Percentiles rank a stretch among this genome's conserved stretches.
These are phyloP conservation scores for Magnaporthiopsis rhizophila DNA, from an alignment of 2,329 filamentous ascomycete genomes.

Conservation along the genomic window DNA sequence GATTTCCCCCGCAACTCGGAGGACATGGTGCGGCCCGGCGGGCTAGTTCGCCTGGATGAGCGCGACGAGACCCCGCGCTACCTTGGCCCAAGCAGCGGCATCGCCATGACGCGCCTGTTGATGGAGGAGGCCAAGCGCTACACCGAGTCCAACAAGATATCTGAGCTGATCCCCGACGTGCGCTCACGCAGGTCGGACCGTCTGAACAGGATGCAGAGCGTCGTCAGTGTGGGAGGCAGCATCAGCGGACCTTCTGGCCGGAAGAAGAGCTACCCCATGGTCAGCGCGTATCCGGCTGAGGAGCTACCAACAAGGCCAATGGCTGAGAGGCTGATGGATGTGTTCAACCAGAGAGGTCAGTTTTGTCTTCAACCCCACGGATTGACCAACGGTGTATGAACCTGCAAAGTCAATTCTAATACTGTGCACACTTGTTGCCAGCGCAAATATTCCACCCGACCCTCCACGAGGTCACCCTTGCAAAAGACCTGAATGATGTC, in stretches of 20 bases:
- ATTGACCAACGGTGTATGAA: background rate
- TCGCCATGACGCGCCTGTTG: slow-evolving; percentile 86
- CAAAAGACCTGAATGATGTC: slow-evolving; percentile 69
- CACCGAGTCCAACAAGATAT: slow-evolving; percentile 83
- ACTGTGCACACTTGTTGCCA: slow-evolving; percentile 24
- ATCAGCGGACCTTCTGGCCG: slow-evolving; percentile 42
- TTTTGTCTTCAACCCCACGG: slow-evolving; percentile 8
- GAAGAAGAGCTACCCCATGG: slow-evolving; percentile 85
- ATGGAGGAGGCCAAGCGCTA: slow-evolving; percentile 97
- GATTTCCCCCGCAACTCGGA: slow-evolving; percentile 65
- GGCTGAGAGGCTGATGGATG: slow-evolving; percentile 70
- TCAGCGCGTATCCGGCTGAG: slow-evolving; percentile 74
- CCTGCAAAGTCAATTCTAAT: slow-evolving; percentile 12
- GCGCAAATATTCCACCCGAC: slow-evolving; percentile 84
- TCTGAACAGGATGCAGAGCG: slow-evolving; percentile 57
- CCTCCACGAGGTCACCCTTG: slow-evolving; percentile 75
- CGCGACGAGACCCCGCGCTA: slow-evolving; percentile 82
- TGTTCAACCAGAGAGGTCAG: slow-evolving; percentile 78
- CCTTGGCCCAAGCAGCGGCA: slow-evolving; percentile 87
- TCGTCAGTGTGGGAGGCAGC: slow-evolving; percentile 44
- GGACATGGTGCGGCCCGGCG: slow-evolving; percentile 78
- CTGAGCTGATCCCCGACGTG: slow-evolving; percentile 77
- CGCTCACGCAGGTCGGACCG: slow-evolving; percentile 47
- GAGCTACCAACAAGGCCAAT: slow-evolving; percentile 66
- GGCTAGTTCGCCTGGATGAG: slow-evolving; percentile 75